Base-by-base conservation (phyloP, 768 basidiomycete species). In the Arthromyces matolae region DNA sequence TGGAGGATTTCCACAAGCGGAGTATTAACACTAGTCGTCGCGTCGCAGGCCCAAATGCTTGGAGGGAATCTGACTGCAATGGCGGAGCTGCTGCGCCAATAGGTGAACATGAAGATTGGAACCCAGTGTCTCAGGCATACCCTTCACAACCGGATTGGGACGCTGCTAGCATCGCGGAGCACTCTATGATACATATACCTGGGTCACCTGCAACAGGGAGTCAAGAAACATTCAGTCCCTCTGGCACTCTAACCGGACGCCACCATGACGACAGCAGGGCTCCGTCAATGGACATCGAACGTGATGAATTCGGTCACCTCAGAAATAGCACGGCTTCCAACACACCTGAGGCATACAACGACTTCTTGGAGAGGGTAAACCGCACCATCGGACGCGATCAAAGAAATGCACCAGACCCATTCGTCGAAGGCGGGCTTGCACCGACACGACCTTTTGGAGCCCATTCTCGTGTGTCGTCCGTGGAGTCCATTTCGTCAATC, bases 1-100 rank as follows among this genome's bases (percentile, higher is more conserved):
- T 84, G 76, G 93, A 96, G 69, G 93, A 95, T 64, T 90, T 95
- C 76, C 93, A 96, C 64, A 80, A 78, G 51, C 85, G 93, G 50
- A 88, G 85, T 60, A 93, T 96, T 62, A 66, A 64, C 19, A 70
- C 71, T 4, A 93, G 87, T 60, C 84, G 93, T 42, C 64, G 68
- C 23, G 18, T 80, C 1, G 90, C 93, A 20, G 86, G 81, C 6
- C 49, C 71, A 1, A 79, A 89, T 49, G 90, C 92, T 0, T 94
- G 87, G 89, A 77, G 85, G 29, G 77, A 78, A 45, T 79, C 83
- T 12, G 87, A 89, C 57, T 83, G 84, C 37, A 74, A 77, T 51
- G 75, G 71, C 38, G 72, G 70, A 52, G 64, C 64, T 20, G 60
- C 65, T 10, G 69, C 67, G 25, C 70, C 79, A 29, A 79, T 87